Base-by-base conservation (phyloP, 1,284 basidiomycete species). In the Tilletia horrida region DNA sequence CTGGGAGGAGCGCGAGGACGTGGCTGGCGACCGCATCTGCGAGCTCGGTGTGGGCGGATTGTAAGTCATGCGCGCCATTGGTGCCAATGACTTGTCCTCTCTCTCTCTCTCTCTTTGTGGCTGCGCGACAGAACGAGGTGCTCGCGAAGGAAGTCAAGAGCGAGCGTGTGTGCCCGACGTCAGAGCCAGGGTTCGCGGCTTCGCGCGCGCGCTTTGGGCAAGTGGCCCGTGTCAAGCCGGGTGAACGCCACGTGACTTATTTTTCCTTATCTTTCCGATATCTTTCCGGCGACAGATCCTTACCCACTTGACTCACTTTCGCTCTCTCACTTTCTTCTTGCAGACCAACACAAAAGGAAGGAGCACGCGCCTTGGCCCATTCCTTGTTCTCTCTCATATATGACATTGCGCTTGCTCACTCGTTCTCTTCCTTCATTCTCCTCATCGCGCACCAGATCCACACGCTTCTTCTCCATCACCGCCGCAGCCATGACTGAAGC, bases 41-140 rank as follows among this genome's bases (percentile, higher is more conserved):
- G 35, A 40, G 35, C 35, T 40, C 35, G 35, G 11, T 40, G 35
- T 40, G 35, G 35, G 35, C 35, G 35, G 35, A 40, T 40, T 59
- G 55, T 59, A 59, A 2, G 55, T 59, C 55, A 59, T 59, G 23
- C 55, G 55, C 27, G 55, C 27, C 27, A 59, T 40, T 4, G 35
- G 6, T 40, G 35, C 6, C 11, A 40, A 11, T 11, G 11, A 40
- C 35, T 18, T 23, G 45, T 18, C 43, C 9, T 44, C 43, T 8
- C 18, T 44, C 9, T 18, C 16, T 4, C 45, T 48, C 16, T 48
- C 6, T 48, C 21, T 6, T 18, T 48, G 45, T n/a, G 16, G 45
- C 18, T 48, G 45, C 45, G 16, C 18, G 45, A n/a, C 18, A 48
- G 18, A 16, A n/a, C 45, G 45, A n/a, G 18, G 45, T 48, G 18